These are phyloP conservation scores for Grigorovia yakushimaensis DNA, from an alignment of 805 yeast genomes.

Conservation along the genomic window DNA sequence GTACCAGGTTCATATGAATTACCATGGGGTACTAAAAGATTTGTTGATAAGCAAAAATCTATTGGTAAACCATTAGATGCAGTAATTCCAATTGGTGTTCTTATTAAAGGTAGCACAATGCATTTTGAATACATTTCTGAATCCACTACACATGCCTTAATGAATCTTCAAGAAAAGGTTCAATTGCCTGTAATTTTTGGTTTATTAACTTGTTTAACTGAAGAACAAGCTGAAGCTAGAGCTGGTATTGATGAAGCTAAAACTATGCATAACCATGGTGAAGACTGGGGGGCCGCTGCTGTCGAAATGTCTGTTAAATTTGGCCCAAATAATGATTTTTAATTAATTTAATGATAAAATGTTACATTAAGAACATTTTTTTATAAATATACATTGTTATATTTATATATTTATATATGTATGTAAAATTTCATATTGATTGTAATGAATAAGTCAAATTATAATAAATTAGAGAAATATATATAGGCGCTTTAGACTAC, in stretches of 20 bases:
- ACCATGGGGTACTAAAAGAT: conserved; percentile 65
- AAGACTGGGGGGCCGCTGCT: conserved; percentile 98
- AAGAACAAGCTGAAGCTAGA: conserved; percentile 85
- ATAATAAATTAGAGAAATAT: too few species aligned
- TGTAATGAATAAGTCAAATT: too few species aligned
- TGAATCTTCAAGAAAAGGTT: conserved; percentile 65
- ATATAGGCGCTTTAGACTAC: too few species aligned
- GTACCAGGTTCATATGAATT: conserved; percentile 95
- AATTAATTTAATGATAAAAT: background rate
- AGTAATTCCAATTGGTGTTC: conserved; percentile 84
- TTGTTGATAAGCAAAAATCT: conserved; percentile 36
- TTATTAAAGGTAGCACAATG: conserved; percentile 95
- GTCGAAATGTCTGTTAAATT: conserved; percentile 77
- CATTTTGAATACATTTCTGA: conserved; percentile 97
- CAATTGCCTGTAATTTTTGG: conserved; percentile 85
- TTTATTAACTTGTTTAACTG: conserved; percentile 84
- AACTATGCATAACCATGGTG: conserved; percentile 86
- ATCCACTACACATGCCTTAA: conserved; percentile 71
- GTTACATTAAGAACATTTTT: background rate
- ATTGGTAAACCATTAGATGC: conserved; percentile 58
- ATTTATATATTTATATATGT: background rate
- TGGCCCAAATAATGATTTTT: conserved; percentile 15
- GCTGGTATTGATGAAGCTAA: conserved; percentile 70
- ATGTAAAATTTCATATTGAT: too few species aligned
- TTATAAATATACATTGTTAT: background rate